Percentiles rank a stretch among this genome's conserved stretches.
These are phyloP conservation scores for Balansia obtecta DNA, from an alignment of 2,329 filamentous ascomycete species.

Conservation along the genomic window DNA sequence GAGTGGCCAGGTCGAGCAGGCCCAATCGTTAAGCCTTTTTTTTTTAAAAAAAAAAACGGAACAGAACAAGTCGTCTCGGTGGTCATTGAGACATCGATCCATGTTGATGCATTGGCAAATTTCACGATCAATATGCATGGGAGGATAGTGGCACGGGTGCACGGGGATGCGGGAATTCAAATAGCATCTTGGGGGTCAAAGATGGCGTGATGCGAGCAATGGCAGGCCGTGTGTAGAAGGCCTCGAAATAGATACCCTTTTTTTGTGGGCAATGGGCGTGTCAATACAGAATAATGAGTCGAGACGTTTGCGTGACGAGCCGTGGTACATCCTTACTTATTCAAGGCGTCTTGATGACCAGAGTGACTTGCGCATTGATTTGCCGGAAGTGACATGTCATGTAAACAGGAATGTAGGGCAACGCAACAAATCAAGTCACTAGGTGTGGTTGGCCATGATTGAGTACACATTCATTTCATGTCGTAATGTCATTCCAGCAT, in stretches of 20 bases:
- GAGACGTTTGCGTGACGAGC: not conserved
- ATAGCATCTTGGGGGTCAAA: no score
- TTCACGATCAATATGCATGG: no score
- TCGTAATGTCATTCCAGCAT: not conserved
- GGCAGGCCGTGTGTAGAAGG: conserved; percentile 11
- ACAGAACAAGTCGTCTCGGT: no score
- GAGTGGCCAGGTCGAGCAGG: conserved; percentile 13
- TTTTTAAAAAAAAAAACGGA: no score
- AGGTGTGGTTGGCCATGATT: not conserved
- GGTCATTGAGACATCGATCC: no score
- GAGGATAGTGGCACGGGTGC: no score
- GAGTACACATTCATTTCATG: not conserved
- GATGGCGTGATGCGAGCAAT: not conserved
- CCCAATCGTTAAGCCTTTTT: no score
- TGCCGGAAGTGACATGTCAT: no score
- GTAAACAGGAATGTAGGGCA: no score
- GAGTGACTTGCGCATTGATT: no score
- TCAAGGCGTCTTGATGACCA: no score
- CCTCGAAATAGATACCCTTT: conserved; percentile 27
- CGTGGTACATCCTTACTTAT: not conserved
- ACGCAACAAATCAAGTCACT: not conserved
- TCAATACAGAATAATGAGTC: conserved; percentile 1
- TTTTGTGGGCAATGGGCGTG: conserved; percentile 11
- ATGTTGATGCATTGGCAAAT: no score
- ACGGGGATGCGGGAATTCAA: not conserved